Evolutionary conservation across 805 yeast genomes (phyloP), one percentile per base, ranked within the genome.

Genomic region (Teunomyces lycoperdinae): DNA sequence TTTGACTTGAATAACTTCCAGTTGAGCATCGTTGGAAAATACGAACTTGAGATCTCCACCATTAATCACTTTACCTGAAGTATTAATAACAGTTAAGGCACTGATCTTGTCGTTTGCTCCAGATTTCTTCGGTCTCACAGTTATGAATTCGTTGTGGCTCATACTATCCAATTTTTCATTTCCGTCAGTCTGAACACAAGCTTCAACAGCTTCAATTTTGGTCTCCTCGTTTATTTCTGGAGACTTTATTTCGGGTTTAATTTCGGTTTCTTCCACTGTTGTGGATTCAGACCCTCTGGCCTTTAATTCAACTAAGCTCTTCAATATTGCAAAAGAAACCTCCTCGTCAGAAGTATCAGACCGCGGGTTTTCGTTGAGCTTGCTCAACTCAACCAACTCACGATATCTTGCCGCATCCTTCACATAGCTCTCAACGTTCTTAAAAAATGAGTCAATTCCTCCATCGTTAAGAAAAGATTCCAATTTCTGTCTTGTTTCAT

Each of bases 21-120:
- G 45, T 7, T 36, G 16, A 3, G 24, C 32, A 8, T 46, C 52
- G 48, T 58, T 54, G 38, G 35, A 50, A 48, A 67, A 66, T 44
- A 60, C 67, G 49, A 68, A 66, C 10, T 50, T 58, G 27, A 67
- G 56, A 29, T 58, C 60, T 2, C 70, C 69, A 11, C 69, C 67
- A 17, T 53, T 48, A 41, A 68, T 64, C 6, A 42, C 29, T 34
- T 47, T 52, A 4, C 46, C 31, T 4, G 69, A 58, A 20, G 51
- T 50, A 46, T 67, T 67, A 13, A 49, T 49, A 50, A 67, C 57
- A 43, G 52, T 54, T 32, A 67, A 43, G 2, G 65, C 60, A 31
- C 62, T 55, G 8, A 61, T 51, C 29, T 52, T 54, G 3, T 63
- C 53, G 26, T 57, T 50, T 20, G 49, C 50, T 5, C 55, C 53